phyloP scores from a whole-genome alignment of 495 filamentous ascomycete genomes.

The Annulohypoxylon maeteangense region DNA sequence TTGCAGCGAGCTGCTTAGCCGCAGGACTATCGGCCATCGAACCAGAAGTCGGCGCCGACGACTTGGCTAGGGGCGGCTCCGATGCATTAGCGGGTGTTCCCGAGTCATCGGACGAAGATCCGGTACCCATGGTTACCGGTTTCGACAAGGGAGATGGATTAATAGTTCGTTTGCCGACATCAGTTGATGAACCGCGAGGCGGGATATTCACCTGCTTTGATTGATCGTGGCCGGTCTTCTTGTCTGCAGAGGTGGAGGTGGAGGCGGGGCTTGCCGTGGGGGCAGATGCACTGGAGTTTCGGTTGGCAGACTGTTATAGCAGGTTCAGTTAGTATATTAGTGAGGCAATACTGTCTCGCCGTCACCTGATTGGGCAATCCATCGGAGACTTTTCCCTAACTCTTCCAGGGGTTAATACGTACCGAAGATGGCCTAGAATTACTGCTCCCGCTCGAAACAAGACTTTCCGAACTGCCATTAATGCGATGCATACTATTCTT shows the following conservation, averaged over 20 bases:
- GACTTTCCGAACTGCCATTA: constrained; percentile 58
- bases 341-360: constrained; percentile 23
- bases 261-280: constrained; percentile 62
- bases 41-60: constrained; percentile 42
- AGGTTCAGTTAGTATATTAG: constrained; percentile 49
- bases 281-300: constrained; percentile 54
- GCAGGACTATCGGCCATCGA: constrained; percentile 70
- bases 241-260: constrained; percentile 52
- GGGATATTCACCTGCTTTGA: constrained; percentile 71
- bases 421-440: constrained; percentile 59
- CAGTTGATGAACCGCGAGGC: constrained; percentile 74
- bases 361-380: constrained; percentile 56
- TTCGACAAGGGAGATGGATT: constrained; percentile 91
- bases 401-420: constrained; percentile 43
- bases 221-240: constrained; percentile 60
- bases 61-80: constrained; percentile 50
- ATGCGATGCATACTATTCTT: constrained; percentile 45
- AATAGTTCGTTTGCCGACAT: constrained; percentile 73
- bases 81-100: constrained; percentile 46
- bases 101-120: constrained; percentile 50
- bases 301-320: constrained; percentile 59
- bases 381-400: constrained; percentile 19
- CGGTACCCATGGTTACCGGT: constrained; percentile 71
- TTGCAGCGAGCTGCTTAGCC: constrained; percentile 79
- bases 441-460: constrained; percentile 56